Percentiles rank a stretch among this genome's conserved stretches.
phyloP scores from a whole-genome alignment of 2,329 filamentous ascomycete species.

The Ascochyta koolunga region DNA sequence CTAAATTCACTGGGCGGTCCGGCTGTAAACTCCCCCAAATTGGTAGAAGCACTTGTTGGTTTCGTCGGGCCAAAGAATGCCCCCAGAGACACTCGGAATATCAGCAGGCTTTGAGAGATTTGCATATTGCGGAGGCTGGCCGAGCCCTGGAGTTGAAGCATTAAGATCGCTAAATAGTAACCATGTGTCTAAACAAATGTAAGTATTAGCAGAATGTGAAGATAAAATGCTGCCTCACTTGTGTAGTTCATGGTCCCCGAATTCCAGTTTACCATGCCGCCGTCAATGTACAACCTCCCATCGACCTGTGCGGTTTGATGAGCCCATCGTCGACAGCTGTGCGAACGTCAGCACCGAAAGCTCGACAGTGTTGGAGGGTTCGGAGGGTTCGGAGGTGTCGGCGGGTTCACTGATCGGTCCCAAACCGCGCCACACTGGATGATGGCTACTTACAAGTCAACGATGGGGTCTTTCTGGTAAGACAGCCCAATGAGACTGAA shows the following conservation, averaged over 20 bases:
- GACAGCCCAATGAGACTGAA: conserved; percentile 35
- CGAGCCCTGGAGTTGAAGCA: conserved; percentile 42
- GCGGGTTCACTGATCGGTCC: neutral
- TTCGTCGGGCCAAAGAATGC: conserved; percentile 64
- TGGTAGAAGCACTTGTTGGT: conserved; percentile 69
- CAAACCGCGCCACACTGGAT: neutral
- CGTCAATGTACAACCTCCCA: conserved; percentile 66
- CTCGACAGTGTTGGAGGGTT: conserved; percentile 38
- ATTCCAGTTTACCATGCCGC: conserved; percentile 64
- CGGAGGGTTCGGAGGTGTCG: neutral
- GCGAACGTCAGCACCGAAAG: neutral
- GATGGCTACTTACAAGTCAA: conserved; percentile 51
- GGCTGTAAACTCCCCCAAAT: conserved; percentile 62
- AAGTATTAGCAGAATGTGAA: neutral
- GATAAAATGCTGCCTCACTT: conserved; percentile 47
- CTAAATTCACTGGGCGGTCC: conserved; percentile 53
- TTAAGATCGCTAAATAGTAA: conserved; percentile 65
- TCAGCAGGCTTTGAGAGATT: conserved; percentile 65
- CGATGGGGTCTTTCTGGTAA: conserved; percentile 56
- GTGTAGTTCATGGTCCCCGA: conserved; percentile 55
- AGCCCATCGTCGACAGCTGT: conserved; percentile 53
- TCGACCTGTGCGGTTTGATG: conserved; percentile 68
- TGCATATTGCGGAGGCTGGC: conserved; percentile 60
- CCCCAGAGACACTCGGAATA: conserved; percentile 59
- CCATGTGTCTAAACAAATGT: conserved; percentile 53